These are phyloP conservation scores for Xylariaceae sp. DNA, from an alignment of 2,329 filamentous ascomycete genomes.

Conservation along the genomic window DNA sequence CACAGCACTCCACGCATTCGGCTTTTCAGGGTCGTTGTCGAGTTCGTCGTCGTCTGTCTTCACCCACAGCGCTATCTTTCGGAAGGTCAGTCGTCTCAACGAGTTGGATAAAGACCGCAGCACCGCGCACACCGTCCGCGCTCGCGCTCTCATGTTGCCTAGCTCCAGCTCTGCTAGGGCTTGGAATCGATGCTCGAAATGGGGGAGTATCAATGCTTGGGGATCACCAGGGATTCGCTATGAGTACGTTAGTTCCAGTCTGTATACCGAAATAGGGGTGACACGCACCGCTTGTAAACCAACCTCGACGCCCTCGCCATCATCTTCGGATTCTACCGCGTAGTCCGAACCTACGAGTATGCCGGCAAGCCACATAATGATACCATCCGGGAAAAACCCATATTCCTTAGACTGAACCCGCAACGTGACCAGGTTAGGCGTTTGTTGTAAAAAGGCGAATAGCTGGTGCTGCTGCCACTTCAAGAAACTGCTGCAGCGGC, in stretches of 20 bases:
- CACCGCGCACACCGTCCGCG: constrained; percentile 12
- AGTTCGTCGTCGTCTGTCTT: constrained; percentile 20
- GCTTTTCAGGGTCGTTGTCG: constrained; percentile 19
- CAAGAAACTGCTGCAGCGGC: constrained; percentile 22
- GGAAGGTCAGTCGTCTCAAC: constrained; percentile 18
- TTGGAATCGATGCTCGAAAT: constrained; percentile 13
- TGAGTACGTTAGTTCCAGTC: neutral
- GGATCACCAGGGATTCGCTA: neutral
- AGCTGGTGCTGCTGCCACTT: constrained; percentile 26
- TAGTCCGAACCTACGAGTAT: constrained; percentile 2
- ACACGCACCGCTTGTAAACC: neutral
- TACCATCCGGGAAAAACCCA: constrained; percentile 20
- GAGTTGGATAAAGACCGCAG: constrained; percentile 18
- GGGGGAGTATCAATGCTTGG: neutral
- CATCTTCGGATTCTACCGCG: neutral
- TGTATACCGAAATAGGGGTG: neutral
- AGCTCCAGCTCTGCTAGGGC: constrained; percentile 21
- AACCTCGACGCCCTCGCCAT: neutral
- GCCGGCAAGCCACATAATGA: constrained; percentile 23
- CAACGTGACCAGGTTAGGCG: constrained; percentile 23
- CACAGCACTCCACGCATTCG: constrained; percentile 25
- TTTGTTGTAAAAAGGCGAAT: constrained; percentile 22
- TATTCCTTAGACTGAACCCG: constrained; percentile 20
- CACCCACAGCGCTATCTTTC: constrained; percentile 18
- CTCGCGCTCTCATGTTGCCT: constrained; percentile 22